A percentile compares a stretch with the other conserved stretches of the same genome.
Evolutionary conservation across 768 basidiomycete genomes (phyloP).

Genomic region (Russula abietina): DNA sequence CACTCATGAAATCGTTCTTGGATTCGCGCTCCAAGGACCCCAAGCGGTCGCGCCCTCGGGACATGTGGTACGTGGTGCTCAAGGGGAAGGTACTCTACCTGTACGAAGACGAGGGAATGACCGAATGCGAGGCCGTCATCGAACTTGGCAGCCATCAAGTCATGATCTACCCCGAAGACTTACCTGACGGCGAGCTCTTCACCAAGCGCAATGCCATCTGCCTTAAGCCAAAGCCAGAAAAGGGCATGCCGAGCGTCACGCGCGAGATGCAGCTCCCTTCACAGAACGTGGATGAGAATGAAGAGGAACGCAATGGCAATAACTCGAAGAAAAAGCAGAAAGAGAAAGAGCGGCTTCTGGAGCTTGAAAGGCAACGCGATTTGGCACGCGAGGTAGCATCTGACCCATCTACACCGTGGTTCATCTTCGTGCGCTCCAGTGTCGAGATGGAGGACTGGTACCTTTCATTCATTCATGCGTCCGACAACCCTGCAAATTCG

Average conservation of each 20-base stretch:
- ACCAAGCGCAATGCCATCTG: constrained; percentile 86
- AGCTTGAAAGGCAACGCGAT: constrained; percentile 31
- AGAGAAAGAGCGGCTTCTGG: constrained; percentile 34
- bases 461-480: constrained; percentile 70
- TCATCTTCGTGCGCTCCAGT: constrained; percentile 83
- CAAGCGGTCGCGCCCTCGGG: constrained; percentile 76
- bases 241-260: constrained; percentile 44
- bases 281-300: constrained; percentile 31
- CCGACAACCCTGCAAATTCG: constrained; percentile 54
- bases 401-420: constrained; percentile 70
- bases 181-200: constrained; percentile 85
- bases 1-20: constrained; percentile 71
- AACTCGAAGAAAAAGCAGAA: constrained; percentile 40
- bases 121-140: constrained; percentile 86
- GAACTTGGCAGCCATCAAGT: constrained; percentile 78
- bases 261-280: constrained; percentile 43
- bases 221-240: constrained; percentile 46
- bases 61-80: constrained; percentile 88
- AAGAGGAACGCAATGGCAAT: constrained; percentile 38
- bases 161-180: constrained; percentile 63
- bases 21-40: constrained; percentile 82
- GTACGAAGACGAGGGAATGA: constrained; percentile 89
- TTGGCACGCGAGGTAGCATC: constrained; percentile 46
- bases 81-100: constrained; percentile 89
- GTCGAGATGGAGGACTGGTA: constrained; percentile 99